Evolutionary conservation across 2,329 filamentous ascomycete species (phyloP).

Genomic region (Fusarium lyarnte): DNA sequence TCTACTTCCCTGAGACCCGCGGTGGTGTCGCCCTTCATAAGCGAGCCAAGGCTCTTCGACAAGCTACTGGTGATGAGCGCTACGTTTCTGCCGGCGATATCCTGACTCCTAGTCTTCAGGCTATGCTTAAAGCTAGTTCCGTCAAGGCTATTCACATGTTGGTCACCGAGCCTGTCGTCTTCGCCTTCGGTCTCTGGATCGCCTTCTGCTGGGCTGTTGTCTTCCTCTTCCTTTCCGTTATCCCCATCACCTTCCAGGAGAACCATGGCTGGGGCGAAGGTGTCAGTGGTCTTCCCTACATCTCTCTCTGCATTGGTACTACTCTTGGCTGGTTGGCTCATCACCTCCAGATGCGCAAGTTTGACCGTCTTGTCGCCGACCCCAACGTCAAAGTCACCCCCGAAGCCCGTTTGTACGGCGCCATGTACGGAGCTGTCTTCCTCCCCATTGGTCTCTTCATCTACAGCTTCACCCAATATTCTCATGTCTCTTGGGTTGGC

Average conservation of each 20-base stretch:
- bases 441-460: slow-evolving; percentile 36
- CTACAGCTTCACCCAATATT: slow-evolving; percentile 37
- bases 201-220: slow-evolving; percentile 40
- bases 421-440: slow-evolving; percentile 37
- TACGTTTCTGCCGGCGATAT: slow-evolving; percentile 37
- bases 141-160: slow-evolving; percentile 40
- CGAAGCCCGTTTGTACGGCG: slow-evolving; percentile 35
- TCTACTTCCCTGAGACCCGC: slow-evolving; percentile 36
- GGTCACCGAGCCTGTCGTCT: slow-evolving; percentile 37
- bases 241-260: slow-evolving; percentile 35
- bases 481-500: slow-evolving; percentile 30
- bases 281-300: slow-evolving; percentile 33
- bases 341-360: slow-evolving; percentile 37
- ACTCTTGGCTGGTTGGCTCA: slow-evolving; percentile 35
- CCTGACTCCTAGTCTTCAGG: slow-evolving; percentile 33
- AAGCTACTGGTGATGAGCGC: slow-evolving; percentile 34
- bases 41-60: slow-evolving; percentile 34
- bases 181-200: slow-evolving; percentile 39
- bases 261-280: slow-evolving; percentile 33
- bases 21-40: slow-evolving; percentile 36
- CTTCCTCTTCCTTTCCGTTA: slow-evolving; percentile 38
- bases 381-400: slow-evolving; percentile 34
- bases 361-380: slow-evolving; percentile 29
- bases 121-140: slow-evolving; percentile 36
- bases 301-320: slow-evolving; percentile 32